phyloP scores from a whole-genome alignment of 1,284 basidiomycete genomes.

The Ustilago loliicola region DNA sequence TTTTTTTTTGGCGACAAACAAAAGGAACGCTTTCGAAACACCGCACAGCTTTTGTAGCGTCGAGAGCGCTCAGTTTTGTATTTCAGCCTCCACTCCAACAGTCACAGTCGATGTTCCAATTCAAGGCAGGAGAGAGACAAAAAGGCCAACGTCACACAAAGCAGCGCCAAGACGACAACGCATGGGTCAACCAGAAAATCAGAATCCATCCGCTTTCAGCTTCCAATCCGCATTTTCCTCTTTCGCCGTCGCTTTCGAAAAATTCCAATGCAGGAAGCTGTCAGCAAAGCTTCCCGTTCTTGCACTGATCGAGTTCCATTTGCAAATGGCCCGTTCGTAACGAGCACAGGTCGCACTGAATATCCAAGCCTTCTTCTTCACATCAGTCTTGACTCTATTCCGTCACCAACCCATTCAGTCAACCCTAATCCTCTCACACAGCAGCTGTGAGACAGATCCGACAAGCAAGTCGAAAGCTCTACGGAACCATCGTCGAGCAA shows the following conservation, averaged over 20 bases:
- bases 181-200: neutral
- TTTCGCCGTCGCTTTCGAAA: neutral
- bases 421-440: neutral
- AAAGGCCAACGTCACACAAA: neutral
- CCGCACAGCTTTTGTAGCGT: too few relatives aligned
- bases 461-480: neutral
- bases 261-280: constrained; percentile 11
- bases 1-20: too few relatives aligned
- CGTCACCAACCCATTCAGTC: neutral
- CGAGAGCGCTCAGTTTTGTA: neutral
- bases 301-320: constrained; percentile 5
- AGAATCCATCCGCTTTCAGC: constrained; percentile 4
- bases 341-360: too few relatives aligned
- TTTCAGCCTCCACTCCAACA: constrained; percentile 3
- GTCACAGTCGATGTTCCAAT: too few relatives aligned
- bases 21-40: too few relatives aligned
- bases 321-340: constrained; percentile 13
- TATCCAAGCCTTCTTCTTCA: too few relatives aligned
- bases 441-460: neutral
- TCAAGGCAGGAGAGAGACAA: too few relatives aligned
- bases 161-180: neutral
- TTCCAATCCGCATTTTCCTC: neutral
- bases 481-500: neutral
- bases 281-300: neutral
- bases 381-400: neutral